These are phyloP conservation scores for Kluyveromyces sp. DNA, from an alignment of 1,139 yeast genomes.

Conservation along the genomic window DNA sequence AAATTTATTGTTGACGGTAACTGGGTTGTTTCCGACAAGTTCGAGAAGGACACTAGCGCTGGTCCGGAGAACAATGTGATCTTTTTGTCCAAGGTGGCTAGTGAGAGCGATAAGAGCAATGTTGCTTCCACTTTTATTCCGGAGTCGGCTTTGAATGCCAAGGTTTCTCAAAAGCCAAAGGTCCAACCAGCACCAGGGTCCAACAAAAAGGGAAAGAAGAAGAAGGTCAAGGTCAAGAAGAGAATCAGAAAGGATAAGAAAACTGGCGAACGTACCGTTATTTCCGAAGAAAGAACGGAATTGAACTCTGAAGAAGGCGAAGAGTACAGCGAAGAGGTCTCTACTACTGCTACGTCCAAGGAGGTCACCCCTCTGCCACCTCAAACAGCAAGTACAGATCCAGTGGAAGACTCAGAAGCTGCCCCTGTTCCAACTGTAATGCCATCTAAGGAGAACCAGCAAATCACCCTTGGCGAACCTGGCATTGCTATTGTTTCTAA, in stretches of 20 bases:
- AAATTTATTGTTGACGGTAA: constrained; percentile 72
- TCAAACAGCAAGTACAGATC: constrained; percentile 12
- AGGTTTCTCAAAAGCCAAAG: constrained; percentile 5
- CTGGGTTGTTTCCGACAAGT: constrained; percentile 48
- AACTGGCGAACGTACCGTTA: constrained; percentile 33
- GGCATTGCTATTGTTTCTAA: constrained; percentile 45
- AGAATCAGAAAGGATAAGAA: constrained; percentile 32
- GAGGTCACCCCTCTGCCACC: constrained; percentile 17
- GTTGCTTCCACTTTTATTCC: constrained; percentile 41
- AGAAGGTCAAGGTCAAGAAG: constrained; percentile 30
- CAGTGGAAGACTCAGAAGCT: constrained; percentile 25
- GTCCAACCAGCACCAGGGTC: constrained; percentile 15
- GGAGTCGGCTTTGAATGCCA: constrained; percentile 39
- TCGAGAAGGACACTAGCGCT: constrained; percentile 40
- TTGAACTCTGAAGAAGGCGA: constrained; percentile 18
- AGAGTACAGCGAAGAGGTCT: constrained; percentile 7
- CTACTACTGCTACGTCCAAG: constrained; percentile 15
- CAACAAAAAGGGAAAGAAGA: constrained; percentile 18
- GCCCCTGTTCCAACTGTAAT: constrained; percentile 61
- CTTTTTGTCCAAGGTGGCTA: constrained; percentile 25
- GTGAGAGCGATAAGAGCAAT: constrained; percentile 2
- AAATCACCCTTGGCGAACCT: constrained; percentile 48
- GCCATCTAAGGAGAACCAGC: constrained; percentile 45
- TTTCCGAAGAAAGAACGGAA: constrained; percentile 27
- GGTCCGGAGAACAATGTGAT: constrained; percentile 61